These are phyloP conservation scores for Saccharomycopsis hybrid DNA, from an alignment of 1,139 yeast species.

Conservation along the genomic window DNA sequence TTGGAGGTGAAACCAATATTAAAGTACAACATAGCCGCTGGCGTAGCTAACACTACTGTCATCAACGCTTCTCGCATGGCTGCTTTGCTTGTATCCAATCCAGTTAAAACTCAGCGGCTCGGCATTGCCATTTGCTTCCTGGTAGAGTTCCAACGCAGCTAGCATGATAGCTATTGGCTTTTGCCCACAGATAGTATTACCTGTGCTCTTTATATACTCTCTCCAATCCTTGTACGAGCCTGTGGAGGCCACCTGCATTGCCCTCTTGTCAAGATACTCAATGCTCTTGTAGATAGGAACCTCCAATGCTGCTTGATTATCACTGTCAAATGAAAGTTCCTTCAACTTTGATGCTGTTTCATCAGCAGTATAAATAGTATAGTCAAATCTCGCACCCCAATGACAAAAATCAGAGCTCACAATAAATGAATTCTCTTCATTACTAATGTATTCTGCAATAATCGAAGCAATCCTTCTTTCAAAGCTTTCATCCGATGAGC, in stretches of 20 bases:
- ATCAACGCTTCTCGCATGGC: conserved; percentile 37
- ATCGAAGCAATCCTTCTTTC: conserved; percentile 42
- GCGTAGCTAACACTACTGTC: conserved; percentile 92
- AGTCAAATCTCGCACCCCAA: conserved; percentile 84
- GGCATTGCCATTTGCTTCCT: conserved; percentile 20
- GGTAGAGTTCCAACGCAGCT: conserved; percentile 38
- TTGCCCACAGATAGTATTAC: conserved; percentile 92
- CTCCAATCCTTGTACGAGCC: conserved; percentile 58
- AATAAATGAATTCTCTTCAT: conserved; percentile 60
- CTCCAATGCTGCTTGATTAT: conserved; percentile 25
- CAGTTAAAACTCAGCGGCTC: conserved; percentile 45
- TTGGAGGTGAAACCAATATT: neutral
- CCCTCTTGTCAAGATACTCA: conserved; percentile 60
- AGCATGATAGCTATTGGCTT: conserved; percentile 69
- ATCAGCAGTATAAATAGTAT: conserved; percentile 48
- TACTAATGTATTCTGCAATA: conserved; percentile 49
- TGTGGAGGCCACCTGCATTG: conserved; percentile 55
- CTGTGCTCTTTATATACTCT: conserved; percentile 58
- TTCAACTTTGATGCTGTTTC: conserved; percentile 24
- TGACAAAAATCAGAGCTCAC: conserved; percentile 93
- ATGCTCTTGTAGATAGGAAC: conserved; percentile 64
- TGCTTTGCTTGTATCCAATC: conserved; percentile 82
- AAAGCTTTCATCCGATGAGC: conserved; percentile 46
- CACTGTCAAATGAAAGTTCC: conserved; percentile 24
- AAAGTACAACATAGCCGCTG: conserved; percentile 47